A percentile compares a stretch with the other conserved stretches of the same genome.
Evolutionary conservation across 306 rosid genomes (phyloP).

Genomic region (Ceratonia siliqua): DNA sequence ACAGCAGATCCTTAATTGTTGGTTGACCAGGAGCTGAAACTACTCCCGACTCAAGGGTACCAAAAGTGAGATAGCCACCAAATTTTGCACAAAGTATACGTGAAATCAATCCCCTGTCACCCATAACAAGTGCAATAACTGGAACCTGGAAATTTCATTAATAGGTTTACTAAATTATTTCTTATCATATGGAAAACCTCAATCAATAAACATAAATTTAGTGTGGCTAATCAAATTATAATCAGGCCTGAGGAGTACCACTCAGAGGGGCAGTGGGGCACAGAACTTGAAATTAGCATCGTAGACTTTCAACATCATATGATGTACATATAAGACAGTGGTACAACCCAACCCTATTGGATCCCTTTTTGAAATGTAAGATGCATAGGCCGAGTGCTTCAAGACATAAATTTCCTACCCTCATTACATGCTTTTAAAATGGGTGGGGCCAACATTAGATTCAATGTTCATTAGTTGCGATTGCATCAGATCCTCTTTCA

Average conservation of each 20-base stretch:
- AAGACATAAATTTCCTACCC: not conserved
- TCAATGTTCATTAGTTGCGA: not conserved
- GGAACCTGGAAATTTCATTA: conserved; percentile 72
- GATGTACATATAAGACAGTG: not conserved
- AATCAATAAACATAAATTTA: conserved; percentile 17
- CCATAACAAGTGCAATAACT: conserved; percentile 88
- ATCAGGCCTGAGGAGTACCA: not conserved
- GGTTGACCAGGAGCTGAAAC: conserved; percentile 99
- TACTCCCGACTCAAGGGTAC: conserved; percentile 71
- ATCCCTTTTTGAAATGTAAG: not conserved
- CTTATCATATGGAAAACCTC: conserved; percentile 18
- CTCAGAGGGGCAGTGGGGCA: not conserved
- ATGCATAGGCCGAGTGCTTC: not conserved
- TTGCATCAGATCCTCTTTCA: not conserved
- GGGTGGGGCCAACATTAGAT: not conserved
- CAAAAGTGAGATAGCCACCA: conserved; percentile 90
- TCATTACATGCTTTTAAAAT: conserved; percentile 5
- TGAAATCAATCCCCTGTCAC: conserved; percentile 83
- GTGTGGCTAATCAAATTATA: conserved; percentile 21
- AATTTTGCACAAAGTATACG: conserved; percentile 86
- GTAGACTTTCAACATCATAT: not conserved
- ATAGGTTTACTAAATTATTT: conserved; percentile 17
- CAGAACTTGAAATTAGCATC: conserved; percentile 24
- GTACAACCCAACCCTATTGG: conserved; percentile 7
- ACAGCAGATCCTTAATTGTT: conserved; percentile 67